Evolutionary conservation across 306 rosid species (phyloP).

Genomic region (Quercus dentata): DNA sequence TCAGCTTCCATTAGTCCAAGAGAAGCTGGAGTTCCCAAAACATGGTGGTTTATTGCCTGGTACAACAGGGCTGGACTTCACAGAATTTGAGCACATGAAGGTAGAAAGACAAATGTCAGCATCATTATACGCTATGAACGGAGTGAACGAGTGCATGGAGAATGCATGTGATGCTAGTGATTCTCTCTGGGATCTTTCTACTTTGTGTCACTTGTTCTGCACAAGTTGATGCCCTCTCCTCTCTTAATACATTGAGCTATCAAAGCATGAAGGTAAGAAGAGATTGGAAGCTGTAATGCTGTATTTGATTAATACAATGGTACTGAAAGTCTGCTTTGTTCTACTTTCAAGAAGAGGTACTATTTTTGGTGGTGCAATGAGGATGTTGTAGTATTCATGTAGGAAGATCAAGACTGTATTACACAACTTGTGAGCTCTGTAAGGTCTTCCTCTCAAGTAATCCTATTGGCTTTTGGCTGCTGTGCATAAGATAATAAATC

Average conservation of each 20-base stretch:
- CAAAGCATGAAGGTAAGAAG: neutral
- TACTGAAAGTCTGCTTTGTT: neutral
- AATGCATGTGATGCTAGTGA: constrained; percentile 24
- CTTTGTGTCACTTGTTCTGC: constrained; percentile 31
- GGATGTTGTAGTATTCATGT: neutral
- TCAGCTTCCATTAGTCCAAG: constrained; percentile 20
- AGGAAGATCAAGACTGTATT: neutral
- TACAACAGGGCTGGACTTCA: neutral
- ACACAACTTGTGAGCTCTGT: neutral
- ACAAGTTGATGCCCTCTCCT: constrained; percentile 11
- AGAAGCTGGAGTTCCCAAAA: constrained; percentile 16
- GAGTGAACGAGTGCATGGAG: constrained; percentile 22
- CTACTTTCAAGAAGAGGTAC: neutral
- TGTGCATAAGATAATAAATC: neutral
- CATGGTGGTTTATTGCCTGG: neutral
- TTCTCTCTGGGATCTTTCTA: constrained; percentile 35
- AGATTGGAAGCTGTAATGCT: neutral
- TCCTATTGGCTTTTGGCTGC: neutral
- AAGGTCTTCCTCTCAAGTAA: neutral
- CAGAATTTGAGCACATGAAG: constrained; percentile 16
- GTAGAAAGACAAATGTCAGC: constrained; percentile 37
- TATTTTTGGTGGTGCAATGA: neutral
- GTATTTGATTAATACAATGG: neutral
- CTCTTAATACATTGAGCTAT: neutral
- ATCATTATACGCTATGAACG: constrained; percentile 28